Conservation (phyloP, 2,329 filamentous ascomycete genomes). For the Verticillium tricorpus region DNA sequence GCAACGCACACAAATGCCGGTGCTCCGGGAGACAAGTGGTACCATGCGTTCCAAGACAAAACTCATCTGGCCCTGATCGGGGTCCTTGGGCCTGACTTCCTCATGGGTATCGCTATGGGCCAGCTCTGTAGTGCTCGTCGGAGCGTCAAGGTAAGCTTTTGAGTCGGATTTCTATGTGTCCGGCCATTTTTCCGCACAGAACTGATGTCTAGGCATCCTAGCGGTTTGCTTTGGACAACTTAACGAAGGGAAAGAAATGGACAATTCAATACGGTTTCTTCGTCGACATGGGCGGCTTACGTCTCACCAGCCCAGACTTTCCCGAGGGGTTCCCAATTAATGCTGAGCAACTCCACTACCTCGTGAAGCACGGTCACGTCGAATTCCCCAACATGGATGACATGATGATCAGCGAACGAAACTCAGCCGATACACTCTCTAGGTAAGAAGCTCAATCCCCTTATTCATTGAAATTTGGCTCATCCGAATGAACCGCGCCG, state of each 20-base stretch:
- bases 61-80: constrained; percentile 27
- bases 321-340: constrained; percentile 28
- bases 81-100: constrained; percentile 31
- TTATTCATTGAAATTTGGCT: no score
- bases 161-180: no score
- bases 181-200: background rate
- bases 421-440: constrained; percentile 22
- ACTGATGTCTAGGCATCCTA: background rate
- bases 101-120: constrained; percentile 26
- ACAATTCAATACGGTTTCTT: constrained; percentile 34
- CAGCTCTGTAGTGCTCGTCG: constrained; percentile 27
- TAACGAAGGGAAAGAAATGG: constrained; percentile 22
- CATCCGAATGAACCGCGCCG: background rate
- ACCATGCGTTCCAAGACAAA: constrained; percentile 24
- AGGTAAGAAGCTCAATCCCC: constrained; percentile 11
- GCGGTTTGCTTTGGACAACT: constrained; percentile 13
- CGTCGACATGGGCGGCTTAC: constrained; percentile 35
- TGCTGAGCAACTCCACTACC: constrained; percentile 25
- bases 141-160: constrained; percentile 20
- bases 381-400: constrained; percentile 19
- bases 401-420: constrained; percentile 22
- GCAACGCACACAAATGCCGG: constrained; percentile 32
- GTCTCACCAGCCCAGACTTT: constrained; percentile 23
- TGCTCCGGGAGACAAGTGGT: constrained; percentile 22
- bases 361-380: constrained; percentile 21